A percentile compares a stretch with the other conserved stretches of the same genome.
These are phyloP conservation scores for Linum trigynum DNA, from an alignment of 345 rosid genomes.

Conservation along the genomic window DNA sequence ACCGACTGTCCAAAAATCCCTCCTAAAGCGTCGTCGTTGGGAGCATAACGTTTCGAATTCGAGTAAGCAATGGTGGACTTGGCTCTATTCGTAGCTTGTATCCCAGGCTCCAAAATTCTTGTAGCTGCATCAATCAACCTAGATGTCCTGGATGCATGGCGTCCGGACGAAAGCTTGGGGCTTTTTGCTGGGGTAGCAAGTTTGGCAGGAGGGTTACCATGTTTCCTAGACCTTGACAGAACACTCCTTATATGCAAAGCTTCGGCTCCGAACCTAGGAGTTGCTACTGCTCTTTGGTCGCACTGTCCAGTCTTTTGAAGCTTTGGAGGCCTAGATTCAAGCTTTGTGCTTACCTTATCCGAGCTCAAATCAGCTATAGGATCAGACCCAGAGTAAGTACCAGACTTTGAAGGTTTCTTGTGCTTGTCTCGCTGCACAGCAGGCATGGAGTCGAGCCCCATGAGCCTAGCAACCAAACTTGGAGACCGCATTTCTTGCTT, in stretches of 20 bases:
- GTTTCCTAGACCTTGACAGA: constrained; percentile 40
- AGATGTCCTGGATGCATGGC: constrained; percentile 44
- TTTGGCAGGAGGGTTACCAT: constrained; percentile 34
- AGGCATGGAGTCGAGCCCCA: constrained; percentile 94
- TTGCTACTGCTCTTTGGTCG: constrained; percentile 36
- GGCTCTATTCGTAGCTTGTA: constrained; percentile 52
- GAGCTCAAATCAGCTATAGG: constrained; percentile 15
- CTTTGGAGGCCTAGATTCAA: constrained; percentile 70
- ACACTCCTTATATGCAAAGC: constrained; percentile 72
- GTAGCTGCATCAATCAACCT: constrained; percentile 79
- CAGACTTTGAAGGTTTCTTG: constrained; percentile 29
- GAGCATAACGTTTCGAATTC: constrained; percentile 16
- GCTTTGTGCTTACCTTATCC: constrained; percentile 25
- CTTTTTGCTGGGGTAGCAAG: constrained; percentile 57
- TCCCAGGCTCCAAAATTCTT: constrained; percentile 80
- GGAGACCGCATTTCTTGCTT: constrained; percentile 68
- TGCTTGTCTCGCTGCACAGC: constrained; percentile 42
- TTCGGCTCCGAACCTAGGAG: constrained; percentile 66
- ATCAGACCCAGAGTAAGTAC: background rate
- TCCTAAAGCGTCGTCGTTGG: constrained; percentile 15
- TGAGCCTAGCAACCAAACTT: constrained; percentile 80
- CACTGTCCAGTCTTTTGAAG: constrained; percentile 51
- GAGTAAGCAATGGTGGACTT: constrained; percentile 46
- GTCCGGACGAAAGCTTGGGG: constrained; percentile 39
- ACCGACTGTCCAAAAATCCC: constrained; percentile 26